A percentile compares a stretch with the other conserved stretches of the same genome.
Evolutionary conservation across 345 rosid species (phyloP).

Genomic region (Laguncularia racemosa): DNA sequence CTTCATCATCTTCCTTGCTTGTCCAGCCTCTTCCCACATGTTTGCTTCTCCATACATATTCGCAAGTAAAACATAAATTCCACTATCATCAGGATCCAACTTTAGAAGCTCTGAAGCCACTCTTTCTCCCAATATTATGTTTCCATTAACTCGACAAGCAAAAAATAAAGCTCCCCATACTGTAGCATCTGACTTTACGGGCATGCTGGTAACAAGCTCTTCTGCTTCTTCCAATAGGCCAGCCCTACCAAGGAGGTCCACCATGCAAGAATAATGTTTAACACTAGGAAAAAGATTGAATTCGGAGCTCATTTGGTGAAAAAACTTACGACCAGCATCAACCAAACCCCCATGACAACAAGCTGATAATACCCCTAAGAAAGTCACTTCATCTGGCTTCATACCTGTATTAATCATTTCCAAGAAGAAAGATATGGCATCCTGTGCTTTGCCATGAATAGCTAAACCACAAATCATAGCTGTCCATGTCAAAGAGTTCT

Average conservation of each 20-base stretch:
- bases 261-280: slow-evolving; percentile 90
- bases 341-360: slow-evolving; percentile 91
- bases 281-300: slow-evolving; percentile 45
- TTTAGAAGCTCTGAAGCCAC: slow-evolving; percentile 72
- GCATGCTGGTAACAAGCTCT: slow-evolving; percentile 58
- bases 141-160: slow-evolving; percentile 65
- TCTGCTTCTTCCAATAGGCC: slow-evolving; percentile 75
- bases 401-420: slow-evolving; percentile 58
- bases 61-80: slow-evolving; percentile 69
- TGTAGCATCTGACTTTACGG: slow-evolving; percentile 62
- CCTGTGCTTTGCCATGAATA: slow-evolving; percentile 52
- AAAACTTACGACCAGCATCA: slow-evolving; percentile 56
- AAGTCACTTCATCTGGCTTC: slow-evolving; percentile 78
- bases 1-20: slow-evolving; percentile 56
- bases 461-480: slow-evolving; percentile 73
- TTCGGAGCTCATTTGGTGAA: slow-evolving; percentile 55
- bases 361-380: slow-evolving; percentile 70
- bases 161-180: slow-evolving; percentile 84
- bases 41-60: slow-evolving; percentile 69
- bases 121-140: slow-evolving; percentile 57
- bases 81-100: slow-evolving; percentile 72
- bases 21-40: slow-evolving; percentile 63
- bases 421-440: slow-evolving; percentile 59
- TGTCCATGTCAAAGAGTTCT: slow-evolving; percentile 78
- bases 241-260: slow-evolving; percentile 80